These are phyloP conservation scores for Peronosclerospora sorghi DNA, from an alignment of 352 stramenopile species.

Conservation along the genomic window DNA sequence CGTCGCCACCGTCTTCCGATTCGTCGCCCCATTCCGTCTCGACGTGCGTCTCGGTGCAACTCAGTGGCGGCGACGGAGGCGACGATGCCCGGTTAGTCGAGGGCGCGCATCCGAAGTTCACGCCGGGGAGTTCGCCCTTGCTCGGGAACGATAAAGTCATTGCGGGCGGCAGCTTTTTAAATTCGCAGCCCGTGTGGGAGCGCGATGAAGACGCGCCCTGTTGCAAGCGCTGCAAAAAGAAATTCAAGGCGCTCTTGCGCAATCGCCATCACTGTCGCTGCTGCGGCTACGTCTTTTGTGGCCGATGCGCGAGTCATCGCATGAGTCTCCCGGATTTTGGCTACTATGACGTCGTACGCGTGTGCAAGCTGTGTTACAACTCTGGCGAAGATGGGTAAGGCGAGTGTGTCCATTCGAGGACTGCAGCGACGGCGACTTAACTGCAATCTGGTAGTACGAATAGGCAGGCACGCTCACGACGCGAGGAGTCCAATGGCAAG, in stretches of 20 bases:
- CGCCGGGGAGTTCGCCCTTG: conserved; percentile 47
- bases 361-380: conserved; percentile 75
- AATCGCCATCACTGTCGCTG: conserved; percentile 77
- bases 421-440: too few species aligned
- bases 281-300: conserved; percentile 79
- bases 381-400: conserved; percentile 54
- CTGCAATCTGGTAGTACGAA: too few species aligned
- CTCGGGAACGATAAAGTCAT: conserved; percentile 61
- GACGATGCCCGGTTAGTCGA: conserved; percentile 17
- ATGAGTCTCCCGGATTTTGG: conserved; percentile 83
- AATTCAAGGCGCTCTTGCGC: conserved; percentile 77
- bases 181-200: conserved; percentile 76
- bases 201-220: conserved; percentile 69
- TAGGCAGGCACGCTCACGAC: too few species aligned
- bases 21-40: conserved; percentile 22
- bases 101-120: conserved; percentile 28
- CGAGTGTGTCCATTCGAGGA: too few species aligned
- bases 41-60: conserved; percentile 17
- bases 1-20: conserved; percentile 24
- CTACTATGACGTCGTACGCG: conserved; percentile 79
- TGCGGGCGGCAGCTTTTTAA: conserved; percentile 46
- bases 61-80: conserved; percentile 7
- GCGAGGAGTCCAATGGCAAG: too few species aligned
- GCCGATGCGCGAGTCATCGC: conserved; percentile 65
- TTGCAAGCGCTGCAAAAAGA: conserved; percentile 85